Evolutionary conservation across 2,329 filamentous ascomycete genomes (phyloP).

Genomic region (Geosmithia morbida): DNA sequence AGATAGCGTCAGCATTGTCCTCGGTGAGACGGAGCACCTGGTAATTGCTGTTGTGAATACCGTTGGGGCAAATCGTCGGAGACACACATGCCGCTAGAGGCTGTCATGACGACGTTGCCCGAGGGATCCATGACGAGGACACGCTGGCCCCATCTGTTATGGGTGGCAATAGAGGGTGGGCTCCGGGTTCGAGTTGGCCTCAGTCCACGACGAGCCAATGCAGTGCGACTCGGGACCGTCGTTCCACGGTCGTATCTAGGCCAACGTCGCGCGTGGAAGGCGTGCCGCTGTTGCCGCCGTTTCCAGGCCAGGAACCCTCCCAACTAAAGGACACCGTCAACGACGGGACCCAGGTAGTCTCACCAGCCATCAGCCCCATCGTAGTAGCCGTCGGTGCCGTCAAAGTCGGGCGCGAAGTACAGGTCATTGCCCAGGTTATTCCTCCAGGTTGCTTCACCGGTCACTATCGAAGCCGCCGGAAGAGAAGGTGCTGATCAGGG

Average conservation of each 20-base stretch:
- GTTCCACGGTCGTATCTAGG: slow-evolving; percentile 2
- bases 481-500: slow-evolving; percentile 3
- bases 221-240: slow-evolving; percentile 9
- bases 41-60: not conserved
- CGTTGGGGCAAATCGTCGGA: not conserved
- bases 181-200: slow-evolving; percentile 1
- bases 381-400: slow-evolving; percentile 3
- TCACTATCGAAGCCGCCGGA: slow-evolving; percentile 1
- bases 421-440: slow-evolving; percentile 1
- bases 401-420: slow-evolving; percentile 5
- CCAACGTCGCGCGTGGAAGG: not conserved
- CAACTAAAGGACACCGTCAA: slow-evolving; percentile 6
- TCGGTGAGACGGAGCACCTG: not conserved
- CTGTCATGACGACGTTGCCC: not conserved
- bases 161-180: slow-evolving; percentile 5
- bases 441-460: not conserved
- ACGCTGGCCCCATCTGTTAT: slow-evolving; percentile 1
- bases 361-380: slow-evolving; percentile 1
- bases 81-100: not conserved
- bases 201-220: slow-evolving; percentile 5
- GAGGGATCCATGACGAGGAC: not conserved
- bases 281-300: not conserved
- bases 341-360: slow-evolving; percentile 3
- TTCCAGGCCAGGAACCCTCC: slow-evolving; percentile 5
- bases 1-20: not conserved